A percentile compares a stretch with the other conserved stretches of the same genome.
Evolutionary conservation across 768 basidiomycete genomes (phyloP).

Genomic region (Tricholoma sp.): DNA sequence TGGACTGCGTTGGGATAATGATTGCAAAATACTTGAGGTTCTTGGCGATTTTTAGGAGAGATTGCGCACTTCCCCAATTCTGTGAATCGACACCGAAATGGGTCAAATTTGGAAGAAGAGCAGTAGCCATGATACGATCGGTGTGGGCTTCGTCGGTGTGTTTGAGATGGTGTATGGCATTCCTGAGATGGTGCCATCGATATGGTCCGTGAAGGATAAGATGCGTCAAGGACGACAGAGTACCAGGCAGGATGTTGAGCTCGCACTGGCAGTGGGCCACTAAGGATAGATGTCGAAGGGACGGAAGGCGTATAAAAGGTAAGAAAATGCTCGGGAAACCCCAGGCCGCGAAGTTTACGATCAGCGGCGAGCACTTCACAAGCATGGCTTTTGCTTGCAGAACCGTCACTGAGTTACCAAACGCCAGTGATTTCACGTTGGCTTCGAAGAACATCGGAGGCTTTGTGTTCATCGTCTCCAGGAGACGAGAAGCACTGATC

Average conservation of each 20-base stretch:
- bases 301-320: constrained; percentile 14
- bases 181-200: constrained; percentile 16
- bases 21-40: constrained; percentile 18
- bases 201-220: constrained; percentile 18
- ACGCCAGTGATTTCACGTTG: constrained; percentile 8
- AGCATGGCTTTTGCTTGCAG: constrained; percentile 16
- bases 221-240: constrained; percentile 20
- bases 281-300: constrained; percentile 9
- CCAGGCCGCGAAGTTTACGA: constrained; percentile 15
- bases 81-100: constrained; percentile 17
- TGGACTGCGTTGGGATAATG: constrained; percentile 10
- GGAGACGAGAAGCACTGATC: constrained; percentile 13
- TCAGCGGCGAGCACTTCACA: constrained; percentile 9
- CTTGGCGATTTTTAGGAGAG: constrained; percentile 13
- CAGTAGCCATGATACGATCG: constrained; percentile 2
- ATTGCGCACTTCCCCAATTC: constrained; percentile 18
- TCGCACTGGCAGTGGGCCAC: constrained; percentile 12
- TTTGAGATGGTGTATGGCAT: constrained; percentile 11
- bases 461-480: constrained; percentile 13
- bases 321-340: constrained; percentile 13
- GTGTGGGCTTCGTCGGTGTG: background rate
- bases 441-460: constrained; percentile 7
- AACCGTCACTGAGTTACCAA: constrained; percentile 15
- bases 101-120: constrained; percentile 14
- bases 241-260: constrained; percentile 15